These are phyloP conservation scores for Neonectria neomacrospora DNA, from an alignment of 2,329 filamentous ascomycete genomes.

Conservation along the genomic window DNA sequence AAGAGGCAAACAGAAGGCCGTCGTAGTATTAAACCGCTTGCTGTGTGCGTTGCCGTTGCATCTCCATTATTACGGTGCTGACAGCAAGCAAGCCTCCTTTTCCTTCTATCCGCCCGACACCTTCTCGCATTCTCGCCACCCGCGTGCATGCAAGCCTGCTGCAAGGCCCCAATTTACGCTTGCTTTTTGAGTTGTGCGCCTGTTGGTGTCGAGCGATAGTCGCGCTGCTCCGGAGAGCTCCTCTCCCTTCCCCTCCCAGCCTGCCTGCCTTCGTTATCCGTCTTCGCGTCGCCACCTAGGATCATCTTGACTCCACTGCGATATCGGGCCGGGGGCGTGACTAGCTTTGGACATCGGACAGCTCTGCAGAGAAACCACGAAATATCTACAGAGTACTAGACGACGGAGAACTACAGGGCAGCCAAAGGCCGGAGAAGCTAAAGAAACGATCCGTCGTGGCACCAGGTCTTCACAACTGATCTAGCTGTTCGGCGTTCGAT, in stretches of 20 bases:
- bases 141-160: slow-evolving; percentile 28
- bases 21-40: neutral
- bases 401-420: no score
- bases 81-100: neutral
- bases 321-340: slow-evolving; percentile 22
- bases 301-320: slow-evolving; percentile 13
- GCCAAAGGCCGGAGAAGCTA: neutral
- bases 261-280: slow-evolving; percentile 1
- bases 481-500: neutral
- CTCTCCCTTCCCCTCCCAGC: neutral
- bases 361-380: slow-evolving; percentile 4
- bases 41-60: slow-evolving; percentile 13
- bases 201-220: neutral
- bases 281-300: slow-evolving; percentile 6
- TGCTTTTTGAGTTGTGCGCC: slow-evolving; percentile 23
- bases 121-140: slow-evolving; percentile 10
- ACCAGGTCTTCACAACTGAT: slow-evolving; percentile 1
- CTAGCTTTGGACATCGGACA: neutral
- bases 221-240: slow-evolving; percentile 12
- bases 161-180: slow-evolving; percentile 29
- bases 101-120: neutral
- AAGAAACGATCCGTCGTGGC: slow-evolving; percentile 9
- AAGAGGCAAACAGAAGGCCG: neutral
- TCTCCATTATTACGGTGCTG: slow-evolving; percentile 10
- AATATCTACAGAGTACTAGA: neutral